These are phyloP conservation scores for Diutina rugosa DNA, from an alignment of 1,139 yeast genomes.

Conservation along the genomic window DNA sequence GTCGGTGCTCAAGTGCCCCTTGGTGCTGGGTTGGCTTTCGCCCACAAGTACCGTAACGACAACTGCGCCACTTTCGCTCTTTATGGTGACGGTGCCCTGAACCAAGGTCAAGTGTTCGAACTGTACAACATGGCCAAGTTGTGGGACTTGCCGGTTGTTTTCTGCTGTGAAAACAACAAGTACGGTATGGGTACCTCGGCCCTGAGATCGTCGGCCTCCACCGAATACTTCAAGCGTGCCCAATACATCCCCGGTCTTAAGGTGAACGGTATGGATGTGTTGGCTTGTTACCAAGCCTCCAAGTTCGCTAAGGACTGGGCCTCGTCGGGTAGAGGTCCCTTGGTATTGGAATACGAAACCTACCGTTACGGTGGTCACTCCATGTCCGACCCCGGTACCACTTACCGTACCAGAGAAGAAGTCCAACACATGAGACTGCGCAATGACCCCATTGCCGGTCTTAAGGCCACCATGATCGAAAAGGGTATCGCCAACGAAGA, in stretches of 20 bases:
- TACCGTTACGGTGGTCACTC: conserved; percentile 99
- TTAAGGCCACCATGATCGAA: conserved; percentile 77
- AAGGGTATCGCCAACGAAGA: conserved; percentile 81
- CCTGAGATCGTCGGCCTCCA: conserved; percentile 88
- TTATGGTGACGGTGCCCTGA: conserved; percentile 98
- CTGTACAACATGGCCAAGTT: conserved; percentile 97
- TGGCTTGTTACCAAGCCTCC: conserved; percentile 92
- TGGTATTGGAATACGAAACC: conserved; percentile 92
- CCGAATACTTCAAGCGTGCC: conserved; percentile 97
- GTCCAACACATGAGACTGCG: conserved; percentile 98
- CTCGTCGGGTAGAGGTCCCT: conserved; percentile 87
- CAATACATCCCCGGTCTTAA: conserved; percentile 98
- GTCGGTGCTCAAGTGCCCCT: conserved; percentile 99
- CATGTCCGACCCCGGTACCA: conserved; percentile 99
- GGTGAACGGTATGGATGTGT: conserved; percentile 96
- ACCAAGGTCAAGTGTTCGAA: conserved; percentile 98
- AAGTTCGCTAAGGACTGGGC: conserved; percentile 96
- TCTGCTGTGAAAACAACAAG: conserved; percentile 97
- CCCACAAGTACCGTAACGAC: conserved; percentile 86
- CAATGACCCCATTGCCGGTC: conserved; percentile 95
- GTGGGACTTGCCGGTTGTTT: conserved; percentile 91
- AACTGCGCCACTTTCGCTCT: conserved; percentile 73
- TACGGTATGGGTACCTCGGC: conserved; percentile 99
- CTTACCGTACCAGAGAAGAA: conserved; percentile 99
- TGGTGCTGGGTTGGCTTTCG: conserved; percentile 95